Conservation (phyloP, 2,329 filamentous ascomycete species). For the Pseudogymnoascus sp. region DNA sequence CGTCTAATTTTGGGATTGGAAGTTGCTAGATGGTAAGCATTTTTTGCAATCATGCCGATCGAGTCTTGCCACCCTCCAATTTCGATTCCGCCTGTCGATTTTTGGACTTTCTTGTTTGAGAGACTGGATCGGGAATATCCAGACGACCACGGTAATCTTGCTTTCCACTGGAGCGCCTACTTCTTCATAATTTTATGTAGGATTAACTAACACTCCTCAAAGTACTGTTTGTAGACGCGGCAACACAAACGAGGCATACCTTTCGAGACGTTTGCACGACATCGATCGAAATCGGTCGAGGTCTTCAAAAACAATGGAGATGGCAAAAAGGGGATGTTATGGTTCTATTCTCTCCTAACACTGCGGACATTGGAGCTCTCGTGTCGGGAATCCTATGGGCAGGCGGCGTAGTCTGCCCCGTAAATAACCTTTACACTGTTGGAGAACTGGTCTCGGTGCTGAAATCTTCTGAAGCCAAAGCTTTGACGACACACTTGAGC, state of each 20-base stretch:
- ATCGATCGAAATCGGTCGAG: constrained; percentile 65
- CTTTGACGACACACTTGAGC: constrained; percentile 59
- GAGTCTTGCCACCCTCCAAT: constrained; percentile 57
- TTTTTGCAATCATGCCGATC: constrained; percentile 11
- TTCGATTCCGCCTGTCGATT: constrained; percentile 62
- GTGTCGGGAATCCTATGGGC: constrained; percentile 75
- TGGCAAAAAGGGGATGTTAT: constrained; percentile 77
- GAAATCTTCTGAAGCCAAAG: constrained; percentile 63
- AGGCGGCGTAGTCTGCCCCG: constrained; percentile 67
- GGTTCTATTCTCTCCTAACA: constrained; percentile 72
- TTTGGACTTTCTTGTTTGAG: constrained; percentile 72
- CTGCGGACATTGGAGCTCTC: constrained; percentile 66
- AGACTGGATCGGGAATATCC: constrained; percentile 53
- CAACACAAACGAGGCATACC: constrained; percentile 58
- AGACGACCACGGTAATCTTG: constrained; percentile 57
- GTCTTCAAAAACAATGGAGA: constrained; percentile 60
- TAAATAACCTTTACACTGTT: constrained; percentile 74
- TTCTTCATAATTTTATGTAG: neutral
- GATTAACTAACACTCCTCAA: constrained; percentile 1
- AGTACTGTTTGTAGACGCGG: constrained; percentile 61
- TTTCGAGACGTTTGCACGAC: constrained; percentile 54
- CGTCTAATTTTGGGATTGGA: neutral
- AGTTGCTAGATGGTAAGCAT: neutral
- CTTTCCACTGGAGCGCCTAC: constrained; percentile 19
- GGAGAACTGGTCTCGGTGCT: constrained; percentile 80